Base-by-base conservation (phyloP, 768 basidiomycete species). In the Suillus ampliporus region DNA sequence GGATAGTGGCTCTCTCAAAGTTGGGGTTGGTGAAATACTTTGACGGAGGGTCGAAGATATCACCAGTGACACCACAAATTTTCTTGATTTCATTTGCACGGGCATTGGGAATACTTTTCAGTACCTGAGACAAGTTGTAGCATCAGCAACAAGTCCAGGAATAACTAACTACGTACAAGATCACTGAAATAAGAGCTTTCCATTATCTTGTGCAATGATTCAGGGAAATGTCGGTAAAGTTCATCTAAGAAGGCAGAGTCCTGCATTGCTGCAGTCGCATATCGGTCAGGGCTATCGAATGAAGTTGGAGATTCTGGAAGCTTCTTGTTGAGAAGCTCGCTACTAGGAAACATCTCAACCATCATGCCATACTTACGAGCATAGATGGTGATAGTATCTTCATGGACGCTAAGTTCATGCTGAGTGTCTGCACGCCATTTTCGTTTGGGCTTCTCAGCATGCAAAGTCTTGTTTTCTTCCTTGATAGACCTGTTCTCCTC, bases 131-230 rank as follows among this genome's bases (percentile, higher is more conserved):
- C 31, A 31, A 31, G 31, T n/a, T 10, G 28, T n/a, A 9, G 48
- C 15, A 10, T 47, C 19, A 59, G 13, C 4, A 14, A 48, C 31
- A 28, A 46, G 28, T 17, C 19, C 21, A 34, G 37, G 31, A 59
- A 44, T 23, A 23, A 44, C 15, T 15, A 40, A 5, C 40, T 28
- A 44, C 58, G 3, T 59, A 59, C 58, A 13, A 59, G 23, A 15
- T 59, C 46, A n/a, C 43, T 23, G 58, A 59, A 59, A 47, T 59
- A 46, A 34, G 26, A 19, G 10, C 10, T 47, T 19, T 41, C 23
- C 35, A 31, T 31, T 10, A 59, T 21, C 23, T 26, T 41, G 35
- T 47, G 58, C 40, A 59, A 48, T 2, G 13, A 34, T 15, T 31
- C 6, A 3, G 59, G 59, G 35, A 60, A 48, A 17, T 47, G 43